phyloP scores from a whole-genome alignment of 345 rosid genomes.

The Populus ilicifolia region DNA sequence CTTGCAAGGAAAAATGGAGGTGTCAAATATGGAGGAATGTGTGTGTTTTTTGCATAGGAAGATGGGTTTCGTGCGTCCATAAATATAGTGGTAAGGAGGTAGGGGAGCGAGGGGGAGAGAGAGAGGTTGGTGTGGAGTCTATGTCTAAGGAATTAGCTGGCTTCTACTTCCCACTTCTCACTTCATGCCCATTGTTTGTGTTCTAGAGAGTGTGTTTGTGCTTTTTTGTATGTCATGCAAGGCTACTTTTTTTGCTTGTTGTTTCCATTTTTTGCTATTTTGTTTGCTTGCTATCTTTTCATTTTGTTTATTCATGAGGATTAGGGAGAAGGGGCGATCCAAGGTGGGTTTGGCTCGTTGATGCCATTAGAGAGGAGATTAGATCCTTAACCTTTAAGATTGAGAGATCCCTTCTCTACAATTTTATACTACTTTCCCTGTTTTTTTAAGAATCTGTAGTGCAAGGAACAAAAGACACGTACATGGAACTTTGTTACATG shows the following conservation, averaged over 20 bases:
- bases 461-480: neutral
- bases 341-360: neutral
- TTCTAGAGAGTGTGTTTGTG: neutral
- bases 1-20: neutral
- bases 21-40: neutral
- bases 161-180: conserved; percentile 28
- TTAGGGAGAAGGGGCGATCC: neutral
- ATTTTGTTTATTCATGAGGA: neutral
- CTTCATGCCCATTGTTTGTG: neutral
- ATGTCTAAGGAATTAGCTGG: conserved; percentile 52
- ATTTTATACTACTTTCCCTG: too few species aligned
- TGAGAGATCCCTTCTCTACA: neutral
- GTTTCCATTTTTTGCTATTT: neutral
- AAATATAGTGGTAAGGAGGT: neutral
- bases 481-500: neutral
- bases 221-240: neutral
- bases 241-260: neutral
- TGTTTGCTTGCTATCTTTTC: neutral
- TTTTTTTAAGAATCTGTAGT: neutral
- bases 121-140: conserved; percentile 46
- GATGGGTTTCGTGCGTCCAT: neutral
- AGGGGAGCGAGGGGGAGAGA: neutral
- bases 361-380: neutral
- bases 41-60: conserved; percentile 4
- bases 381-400: neutral